These are phyloP conservation scores for Aspergillus felis DNA, from an alignment of 2,329 filamentous ascomycete species.

Conservation along the genomic window DNA sequence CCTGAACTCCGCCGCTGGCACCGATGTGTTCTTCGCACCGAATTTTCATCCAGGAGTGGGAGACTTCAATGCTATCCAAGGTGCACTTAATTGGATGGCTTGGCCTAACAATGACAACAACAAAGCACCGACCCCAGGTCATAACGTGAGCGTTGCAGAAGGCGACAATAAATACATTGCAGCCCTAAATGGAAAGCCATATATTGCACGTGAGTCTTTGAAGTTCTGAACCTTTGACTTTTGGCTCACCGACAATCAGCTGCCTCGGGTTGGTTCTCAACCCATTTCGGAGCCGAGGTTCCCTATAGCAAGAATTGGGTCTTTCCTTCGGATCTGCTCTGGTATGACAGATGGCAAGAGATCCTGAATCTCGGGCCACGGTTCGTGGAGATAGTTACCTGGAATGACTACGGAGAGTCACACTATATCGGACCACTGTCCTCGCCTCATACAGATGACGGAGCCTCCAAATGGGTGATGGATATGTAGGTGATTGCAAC, in stretches of 20 bases:
- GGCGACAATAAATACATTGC: conserved; percentile 34
- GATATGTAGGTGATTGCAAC: conserved; percentile 38
- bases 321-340: conserved; percentile 43
- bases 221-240: neutral
- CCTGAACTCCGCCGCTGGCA: conserved; percentile 42
- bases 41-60: conserved; percentile 47
- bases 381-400: conserved; percentile 48
- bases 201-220: conserved; percentile 44
- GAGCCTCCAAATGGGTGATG: conserved; percentile 48
- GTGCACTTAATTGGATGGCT: conserved; percentile 43
- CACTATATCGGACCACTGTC: conserved; percentile 52
- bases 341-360: conserved; percentile 42
- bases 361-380: conserved; percentile 45
- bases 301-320: conserved; percentile 52
- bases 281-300: conserved; percentile 46
- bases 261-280: conserved; percentile 51
- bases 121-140: conserved; percentile 45
- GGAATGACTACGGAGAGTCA: conserved; percentile 54
- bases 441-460: conserved; percentile 36
- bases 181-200: conserved; percentile 40
- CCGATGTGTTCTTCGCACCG: conserved; percentile 47
- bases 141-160: conserved; percentile 39
- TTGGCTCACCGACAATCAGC: conserved; percentile 18
- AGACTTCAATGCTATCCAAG: conserved; percentile 38
- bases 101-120: conserved; percentile 46